Percentiles rank a stretch among this genome's conserved stretches.
Conservation (phyloP, 2,329 filamentous ascomycete genomes). For the Aspergillus hiratsukae region DNA sequence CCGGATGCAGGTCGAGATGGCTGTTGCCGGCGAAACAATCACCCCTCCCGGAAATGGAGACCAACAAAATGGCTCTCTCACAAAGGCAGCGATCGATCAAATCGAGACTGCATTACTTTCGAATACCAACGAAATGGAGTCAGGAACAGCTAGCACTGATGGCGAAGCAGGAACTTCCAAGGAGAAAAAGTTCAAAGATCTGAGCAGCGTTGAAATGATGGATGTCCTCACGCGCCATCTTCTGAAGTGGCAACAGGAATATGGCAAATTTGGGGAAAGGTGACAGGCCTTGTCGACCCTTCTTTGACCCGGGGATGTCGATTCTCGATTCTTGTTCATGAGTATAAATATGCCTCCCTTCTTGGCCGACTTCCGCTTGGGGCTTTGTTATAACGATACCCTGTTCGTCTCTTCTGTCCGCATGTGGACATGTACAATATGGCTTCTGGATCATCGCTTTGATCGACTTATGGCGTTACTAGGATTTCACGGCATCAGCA, state of each 20-base stretch:
- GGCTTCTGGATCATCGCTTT: constrained; percentile 19
- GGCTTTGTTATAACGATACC: constrained; percentile 20
- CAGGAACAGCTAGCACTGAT: constrained; percentile 21
- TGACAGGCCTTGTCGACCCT: constrained; percentile 20
- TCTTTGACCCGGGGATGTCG: not conserved
- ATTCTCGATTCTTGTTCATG: not conserved
- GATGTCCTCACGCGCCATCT: constrained; percentile 75
- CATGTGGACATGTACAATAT: constrained; percentile 24
- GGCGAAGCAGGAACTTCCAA: constrained; percentile 22
- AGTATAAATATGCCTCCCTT: not conserved
- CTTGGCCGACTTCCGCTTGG: constrained; percentile 3
- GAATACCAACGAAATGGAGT: constrained; percentile 24
- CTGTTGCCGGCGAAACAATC: constrained; percentile 51
- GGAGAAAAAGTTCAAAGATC: constrained; percentile 62
- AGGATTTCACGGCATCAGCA: constrained; percentile 8
- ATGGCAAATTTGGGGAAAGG: constrained; percentile 50
- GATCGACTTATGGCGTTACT: constrained; percentile 21
- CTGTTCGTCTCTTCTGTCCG: constrained; percentile 15
- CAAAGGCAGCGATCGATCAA: constrained; percentile 34
- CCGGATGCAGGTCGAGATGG: constrained; percentile 81
- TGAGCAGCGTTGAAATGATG: constrained; percentile 87
- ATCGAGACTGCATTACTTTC: constrained; percentile 27
- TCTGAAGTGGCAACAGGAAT: constrained; percentile 80
- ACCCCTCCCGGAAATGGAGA: constrained; percentile 37
- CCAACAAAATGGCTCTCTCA: constrained; percentile 28